Percentiles rank a stretch among this genome's conserved stretches.
phyloP scores from a whole-genome alignment of 768 basidiomycete genomes.

The Fibroporia radiculosa region DNA sequence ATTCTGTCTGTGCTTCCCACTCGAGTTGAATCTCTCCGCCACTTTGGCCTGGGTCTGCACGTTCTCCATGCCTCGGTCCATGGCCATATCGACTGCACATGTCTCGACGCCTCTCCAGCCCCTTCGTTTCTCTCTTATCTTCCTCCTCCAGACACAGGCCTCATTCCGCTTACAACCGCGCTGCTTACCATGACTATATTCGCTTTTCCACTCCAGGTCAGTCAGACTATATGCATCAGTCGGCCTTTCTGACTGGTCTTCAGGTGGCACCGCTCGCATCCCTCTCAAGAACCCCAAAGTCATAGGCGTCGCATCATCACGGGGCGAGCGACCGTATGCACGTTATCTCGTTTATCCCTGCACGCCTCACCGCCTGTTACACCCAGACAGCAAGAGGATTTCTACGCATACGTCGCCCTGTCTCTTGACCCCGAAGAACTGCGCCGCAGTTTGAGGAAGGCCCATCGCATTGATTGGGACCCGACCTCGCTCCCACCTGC shows the following conservation, averaged over 20 bases:
- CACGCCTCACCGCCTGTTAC: conserved; percentile 5
- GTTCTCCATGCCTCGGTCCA: conserved; percentile 1
- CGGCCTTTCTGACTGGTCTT: background rate
- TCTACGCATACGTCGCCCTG: conserved; percentile 67
- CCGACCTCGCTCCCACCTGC: conserved; percentile 43
- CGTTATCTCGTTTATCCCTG: conserved; percentile 2
- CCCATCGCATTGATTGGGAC: conserved; percentile 66
- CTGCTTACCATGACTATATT: conserved; percentile 63
- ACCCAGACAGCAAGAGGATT: conserved; percentile 83
- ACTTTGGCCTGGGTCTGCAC: too few species aligned
- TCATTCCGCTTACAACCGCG: conserved; percentile 11
- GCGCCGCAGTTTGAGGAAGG: conserved; percentile 50
- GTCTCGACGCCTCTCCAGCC: conserved; percentile 11
- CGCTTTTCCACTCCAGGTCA: conserved; percentile 42
- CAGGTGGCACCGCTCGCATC: conserved; percentile 59
- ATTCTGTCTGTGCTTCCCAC: too few species aligned
- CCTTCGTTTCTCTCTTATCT: conserved; percentile 4
- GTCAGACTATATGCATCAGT: conserved; percentile 22
- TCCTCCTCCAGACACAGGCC: conserved; percentile 1
- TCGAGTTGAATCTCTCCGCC: too few species aligned
- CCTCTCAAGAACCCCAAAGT: conserved; percentile 72
- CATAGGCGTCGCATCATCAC: conserved; percentile 66
- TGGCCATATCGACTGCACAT: conserved; percentile 5
- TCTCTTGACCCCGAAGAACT: conserved; percentile 74
- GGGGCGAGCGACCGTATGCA: conserved; percentile 65